Percentiles rank a stretch among this genome's conserved stretches.
phyloP scores from a whole-genome alignment of 805 yeast genomes.

The Cyberlindnera lachancei region DNA sequence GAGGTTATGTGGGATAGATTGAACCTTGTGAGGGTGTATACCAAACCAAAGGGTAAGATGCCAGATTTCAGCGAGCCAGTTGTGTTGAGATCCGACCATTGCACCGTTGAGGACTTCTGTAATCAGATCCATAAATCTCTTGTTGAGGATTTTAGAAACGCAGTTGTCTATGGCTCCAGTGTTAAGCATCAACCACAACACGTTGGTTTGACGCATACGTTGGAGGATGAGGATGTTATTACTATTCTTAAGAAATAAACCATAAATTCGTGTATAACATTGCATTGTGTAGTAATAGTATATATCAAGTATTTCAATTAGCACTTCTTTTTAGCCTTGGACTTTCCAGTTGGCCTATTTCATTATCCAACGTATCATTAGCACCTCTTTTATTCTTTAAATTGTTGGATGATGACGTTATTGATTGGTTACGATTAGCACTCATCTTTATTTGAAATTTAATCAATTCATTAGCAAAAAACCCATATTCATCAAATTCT shows the following conservation, averaged over 20 bases:
- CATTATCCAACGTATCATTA: constrained; percentile 17
- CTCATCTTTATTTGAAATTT: constrained; percentile 16
- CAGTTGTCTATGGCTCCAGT: constrained; percentile 87
- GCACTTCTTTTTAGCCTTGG: constrained; percentile 21
- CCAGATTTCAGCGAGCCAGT: constrained; percentile 97
- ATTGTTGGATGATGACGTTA: constrained; percentile 2
- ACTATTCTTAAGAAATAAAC: constrained; percentile 70
- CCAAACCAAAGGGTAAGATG: constrained; percentile 89
- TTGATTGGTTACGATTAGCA: constrained; percentile 17
- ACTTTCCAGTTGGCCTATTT: constrained; percentile 18
- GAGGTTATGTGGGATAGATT: constrained; percentile 94
- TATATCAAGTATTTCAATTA: too few species aligned
- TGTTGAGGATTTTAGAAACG: constrained; percentile 89
- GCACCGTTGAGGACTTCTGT: constrained; percentile 93
- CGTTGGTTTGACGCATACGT: constrained; percentile 77
- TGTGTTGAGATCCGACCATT: constrained; percentile 73
- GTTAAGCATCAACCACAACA: constrained; percentile 98
- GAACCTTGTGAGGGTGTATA: constrained; percentile 88
- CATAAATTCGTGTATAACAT: too few species aligned
- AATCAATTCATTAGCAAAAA: constrained; percentile 16
- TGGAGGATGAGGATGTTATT: constrained; percentile 96
- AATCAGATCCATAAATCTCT: constrained; percentile 90
- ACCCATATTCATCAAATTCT: constrained; percentile 19
- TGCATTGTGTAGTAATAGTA: too few species aligned
- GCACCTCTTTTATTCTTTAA: constrained; percentile 20